Evolutionary conservation across 495 filamentous ascomycete genomes (phyloP).

Genomic region (Aspergillus haitiensis): DNA sequence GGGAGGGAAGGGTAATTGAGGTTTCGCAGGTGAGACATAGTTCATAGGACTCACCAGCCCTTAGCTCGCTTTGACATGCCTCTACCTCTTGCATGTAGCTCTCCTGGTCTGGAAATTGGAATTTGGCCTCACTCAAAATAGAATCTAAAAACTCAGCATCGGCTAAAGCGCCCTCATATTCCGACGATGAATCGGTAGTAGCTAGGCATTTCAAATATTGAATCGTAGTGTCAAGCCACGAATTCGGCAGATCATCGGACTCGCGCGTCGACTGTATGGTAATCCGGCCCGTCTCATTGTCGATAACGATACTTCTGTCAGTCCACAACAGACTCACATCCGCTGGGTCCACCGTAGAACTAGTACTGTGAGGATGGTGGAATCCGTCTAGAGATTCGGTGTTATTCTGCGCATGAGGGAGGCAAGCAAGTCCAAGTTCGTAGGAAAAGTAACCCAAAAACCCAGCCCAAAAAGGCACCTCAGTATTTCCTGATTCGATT

Average conservation of each 20-base stretch:
- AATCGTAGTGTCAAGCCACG: conserved; percentile 43
- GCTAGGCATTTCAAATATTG: conserved; percentile 24
- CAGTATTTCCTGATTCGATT: conserved; percentile 40
- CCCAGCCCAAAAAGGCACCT: conserved; percentile 78
- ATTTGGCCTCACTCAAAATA: conserved; percentile 32
- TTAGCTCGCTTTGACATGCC: conserved; percentile 69
- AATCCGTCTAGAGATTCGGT: conserved; percentile 4
- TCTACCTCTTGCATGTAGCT: conserved; percentile 65
- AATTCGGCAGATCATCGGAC: conserved; percentile 32
- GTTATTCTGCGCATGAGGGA: conserved; percentile 35
- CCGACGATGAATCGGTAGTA: neutral
- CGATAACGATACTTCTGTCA: conserved; percentile 76
- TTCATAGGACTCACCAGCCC: conserved; percentile 86
- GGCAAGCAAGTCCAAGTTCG: conserved; percentile 69
- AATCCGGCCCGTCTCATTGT: conserved; percentile 60
- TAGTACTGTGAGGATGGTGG: conserved; percentile 5
- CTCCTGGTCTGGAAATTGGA: conserved; percentile 49
- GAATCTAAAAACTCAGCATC: conserved; percentile 34
- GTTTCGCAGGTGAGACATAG: conserved; percentile 84
- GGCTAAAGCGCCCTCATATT: conserved; percentile 8
- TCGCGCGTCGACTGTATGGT: conserved; percentile 63
- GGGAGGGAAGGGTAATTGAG: conserved; percentile 49
- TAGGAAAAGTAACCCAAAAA: conserved; percentile 90
- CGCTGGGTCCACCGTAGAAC: conserved; percentile 49
- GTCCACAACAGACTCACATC: conserved; percentile 79